Conservation (phyloP, 1,139 yeast genomes). For the Meyerozyma smithsonii region DNA sequence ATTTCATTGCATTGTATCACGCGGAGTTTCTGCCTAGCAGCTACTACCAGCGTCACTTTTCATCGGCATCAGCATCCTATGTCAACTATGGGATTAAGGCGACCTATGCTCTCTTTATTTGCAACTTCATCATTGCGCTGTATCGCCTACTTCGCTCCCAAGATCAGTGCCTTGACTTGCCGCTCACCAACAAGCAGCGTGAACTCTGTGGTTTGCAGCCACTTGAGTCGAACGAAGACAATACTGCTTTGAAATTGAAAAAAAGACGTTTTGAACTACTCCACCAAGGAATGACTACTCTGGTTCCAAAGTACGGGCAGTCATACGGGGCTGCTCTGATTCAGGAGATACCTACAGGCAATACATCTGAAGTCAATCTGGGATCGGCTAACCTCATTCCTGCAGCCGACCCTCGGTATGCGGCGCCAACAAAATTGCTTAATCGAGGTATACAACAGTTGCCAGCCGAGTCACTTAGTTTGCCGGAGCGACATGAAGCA, state of each 20-base stretch:
- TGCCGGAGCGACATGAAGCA: neutral
- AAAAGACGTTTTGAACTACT: neutral
- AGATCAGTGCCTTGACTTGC: conserved; percentile 41
- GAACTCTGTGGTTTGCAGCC: conserved; percentile 27
- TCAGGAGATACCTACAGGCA: neutral
- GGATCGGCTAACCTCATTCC: neutral
- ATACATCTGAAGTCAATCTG: neutral
- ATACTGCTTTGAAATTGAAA: neutral
- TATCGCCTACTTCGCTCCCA: conserved; percentile 23
- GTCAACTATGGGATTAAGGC: conserved; percentile 3
- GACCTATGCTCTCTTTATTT: conserved; percentile 11
- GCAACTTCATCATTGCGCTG: conserved; percentile 15
- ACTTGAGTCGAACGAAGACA: neutral
- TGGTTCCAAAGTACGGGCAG: conserved; percentile 1
- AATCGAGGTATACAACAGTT: neutral
- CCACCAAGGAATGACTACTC: neutral
- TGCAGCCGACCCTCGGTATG: too few relatives aligned
- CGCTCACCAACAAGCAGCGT: conserved; percentile 35
- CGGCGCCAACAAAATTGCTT: neutral
- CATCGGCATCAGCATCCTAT: neutral
- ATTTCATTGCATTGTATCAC: conserved; percentile 10
- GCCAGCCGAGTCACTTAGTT: neutral
- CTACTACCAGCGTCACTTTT: neutral
- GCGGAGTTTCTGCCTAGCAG: conserved; percentile 4
- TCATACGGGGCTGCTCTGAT: neutral